A percentile compares a stretch with the other conserved stretches of the same genome.
Evolutionary conservation across 2,329 filamentous ascomycete genomes (phyloP).

Genomic region (Hymenoscyphus fraxineus): DNA sequence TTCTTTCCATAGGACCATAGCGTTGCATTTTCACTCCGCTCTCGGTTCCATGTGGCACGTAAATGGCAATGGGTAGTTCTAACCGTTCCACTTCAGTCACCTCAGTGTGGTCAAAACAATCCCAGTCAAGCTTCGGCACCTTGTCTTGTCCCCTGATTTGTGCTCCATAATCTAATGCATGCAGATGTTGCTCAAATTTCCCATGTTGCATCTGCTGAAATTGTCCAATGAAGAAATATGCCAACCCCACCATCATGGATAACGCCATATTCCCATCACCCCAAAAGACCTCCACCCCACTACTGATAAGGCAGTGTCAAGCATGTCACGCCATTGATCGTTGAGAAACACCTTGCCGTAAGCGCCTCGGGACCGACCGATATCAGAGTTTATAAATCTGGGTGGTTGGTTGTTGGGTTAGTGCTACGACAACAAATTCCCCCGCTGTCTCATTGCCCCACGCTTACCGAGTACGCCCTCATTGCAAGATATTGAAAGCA

Average conservation of each 20-base stretch:
- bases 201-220: background rate
- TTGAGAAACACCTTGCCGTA: background rate
- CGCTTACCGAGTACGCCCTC: background rate
- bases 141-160: background rate
- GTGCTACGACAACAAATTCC: background rate
- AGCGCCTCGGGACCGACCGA: conserved; percentile 3
- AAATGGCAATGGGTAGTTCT: background rate
- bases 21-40: background rate
- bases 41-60: background rate
- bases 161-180: background rate
- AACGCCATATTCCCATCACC: background rate
- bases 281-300: background rate
- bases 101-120: background rate
- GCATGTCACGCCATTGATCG: conserved; percentile 1
- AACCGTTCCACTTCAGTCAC: background rate
- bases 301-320: background rate
- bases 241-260: background rate
- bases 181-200: background rate
- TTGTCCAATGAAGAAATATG: background rate
- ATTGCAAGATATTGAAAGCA: background rate
- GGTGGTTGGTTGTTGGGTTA: background rate
- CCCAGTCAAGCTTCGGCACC: background rate
- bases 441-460: background rate
- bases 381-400: background rate
- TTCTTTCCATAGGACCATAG: background rate